Evolutionary conservation across 2,329 filamentous ascomycete species (phyloP).

Genomic region (Bipolaris oryzae): DNA sequence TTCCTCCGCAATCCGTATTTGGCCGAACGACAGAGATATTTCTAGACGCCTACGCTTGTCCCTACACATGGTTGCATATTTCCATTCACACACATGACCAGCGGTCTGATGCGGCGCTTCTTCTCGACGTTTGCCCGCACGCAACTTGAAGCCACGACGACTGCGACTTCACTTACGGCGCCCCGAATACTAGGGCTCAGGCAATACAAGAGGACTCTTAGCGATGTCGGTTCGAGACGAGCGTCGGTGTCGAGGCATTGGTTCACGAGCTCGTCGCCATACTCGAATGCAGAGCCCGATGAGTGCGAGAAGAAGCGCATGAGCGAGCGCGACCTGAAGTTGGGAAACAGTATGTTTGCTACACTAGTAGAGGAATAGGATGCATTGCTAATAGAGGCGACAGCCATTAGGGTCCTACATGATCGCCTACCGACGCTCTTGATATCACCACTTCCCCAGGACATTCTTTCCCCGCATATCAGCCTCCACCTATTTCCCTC

Average conservation of each 20-base stretch:
- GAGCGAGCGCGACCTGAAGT: constrained; percentile 65
- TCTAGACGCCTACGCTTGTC: constrained; percentile 6
- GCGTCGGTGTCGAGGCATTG: constrained; percentile 48
- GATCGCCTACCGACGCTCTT: constrained; percentile 66
- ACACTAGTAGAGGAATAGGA: background rate
- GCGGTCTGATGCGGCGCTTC: constrained; percentile 56
- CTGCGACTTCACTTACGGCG: constrained; percentile 29
- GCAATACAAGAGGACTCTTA: constrained; percentile 43
- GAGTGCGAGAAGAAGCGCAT: constrained; percentile 56
- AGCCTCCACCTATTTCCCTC: constrained; percentile 69
- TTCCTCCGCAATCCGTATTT: constrained; percentile 7
- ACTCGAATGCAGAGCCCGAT: constrained; percentile 28
- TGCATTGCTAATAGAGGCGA: constrained; percentile 10
- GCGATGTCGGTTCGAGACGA: constrained; percentile 40
- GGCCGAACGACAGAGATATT: constrained; percentile 1
- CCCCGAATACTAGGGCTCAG: constrained; percentile 40
- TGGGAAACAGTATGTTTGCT: constrained; percentile 63
- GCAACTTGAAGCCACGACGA: constrained; percentile 28
- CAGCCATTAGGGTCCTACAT: constrained; percentile 66
- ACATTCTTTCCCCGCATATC: constrained; percentile 67
- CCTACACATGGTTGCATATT: constrained; percentile 38
- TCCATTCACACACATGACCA: constrained; percentile 48
- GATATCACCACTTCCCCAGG: constrained; percentile 64
- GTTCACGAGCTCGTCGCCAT: constrained; percentile 52
- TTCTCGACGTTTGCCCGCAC: constrained; percentile 51